Evolutionary conservation across 306 rosid genomes (phyloP).

Genomic region (Pyrus betulifolia): DNA sequence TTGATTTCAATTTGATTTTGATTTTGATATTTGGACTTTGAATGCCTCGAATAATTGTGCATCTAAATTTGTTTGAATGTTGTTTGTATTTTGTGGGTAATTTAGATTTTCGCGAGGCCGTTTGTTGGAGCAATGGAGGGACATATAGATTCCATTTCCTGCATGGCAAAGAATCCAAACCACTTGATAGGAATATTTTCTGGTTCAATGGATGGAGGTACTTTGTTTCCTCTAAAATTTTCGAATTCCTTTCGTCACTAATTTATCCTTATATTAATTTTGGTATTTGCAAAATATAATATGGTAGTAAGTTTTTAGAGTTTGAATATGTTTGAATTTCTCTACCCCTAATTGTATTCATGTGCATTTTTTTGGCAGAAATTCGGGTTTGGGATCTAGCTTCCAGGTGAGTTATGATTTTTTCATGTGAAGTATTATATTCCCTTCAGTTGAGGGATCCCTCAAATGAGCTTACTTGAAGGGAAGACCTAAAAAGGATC

Average conservation of each 20-base stretch:
- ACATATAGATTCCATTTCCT: slow-evolving; percentile 74
- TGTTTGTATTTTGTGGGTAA: not conserved
- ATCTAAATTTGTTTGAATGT: not conserved
- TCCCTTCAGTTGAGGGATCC: no score
- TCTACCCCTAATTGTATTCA: not conserved
- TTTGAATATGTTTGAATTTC: not conserved
- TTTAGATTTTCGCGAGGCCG: slow-evolving; percentile 86
- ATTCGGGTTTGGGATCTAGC: slow-evolving; percentile 92
- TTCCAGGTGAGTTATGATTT: slow-evolving; percentile 47
- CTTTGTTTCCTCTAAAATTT: slow-evolving; percentile 1
- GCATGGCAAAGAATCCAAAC: slow-evolving; percentile 80
- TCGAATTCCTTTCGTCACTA: not conserved
- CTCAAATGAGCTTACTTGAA: no score
- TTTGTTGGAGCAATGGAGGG: slow-evolving; percentile 96
- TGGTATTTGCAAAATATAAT: not conserved
- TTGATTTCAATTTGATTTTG: not conserved
- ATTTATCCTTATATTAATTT: not conserved
- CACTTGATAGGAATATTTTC: slow-evolving; percentile 82
- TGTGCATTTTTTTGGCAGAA: slow-evolving; percentile 37
- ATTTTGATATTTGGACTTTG: not conserved
- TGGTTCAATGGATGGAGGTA: slow-evolving; percentile 98
- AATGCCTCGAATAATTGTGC: not conserved
- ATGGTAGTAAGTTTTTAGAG: not conserved
- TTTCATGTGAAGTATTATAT: not conserved
- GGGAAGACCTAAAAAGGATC: no score